Evolutionary conservation across 768 basidiomycete genomes (phyloP), one percentile per base, ranked within the genome.

Genomic region (Gautieria morchelliformis): DNA sequence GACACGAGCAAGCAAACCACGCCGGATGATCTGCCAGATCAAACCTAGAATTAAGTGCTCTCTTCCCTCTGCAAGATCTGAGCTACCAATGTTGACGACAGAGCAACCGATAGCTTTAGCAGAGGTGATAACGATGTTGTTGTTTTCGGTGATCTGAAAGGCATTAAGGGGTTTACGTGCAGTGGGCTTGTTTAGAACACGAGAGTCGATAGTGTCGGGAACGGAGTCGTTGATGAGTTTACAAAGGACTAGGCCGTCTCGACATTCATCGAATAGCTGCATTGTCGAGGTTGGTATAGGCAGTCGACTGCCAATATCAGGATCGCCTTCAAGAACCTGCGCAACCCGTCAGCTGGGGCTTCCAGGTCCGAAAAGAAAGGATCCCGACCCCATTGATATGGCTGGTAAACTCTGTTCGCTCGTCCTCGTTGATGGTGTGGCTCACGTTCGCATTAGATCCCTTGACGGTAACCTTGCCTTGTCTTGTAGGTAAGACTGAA

Each of bases 211-310:
- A 6, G 96, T 99, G 71, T 98, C 95, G 11, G 96, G 95, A 4
- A 99, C 96, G 45, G 96, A 95, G 74, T 99, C 95, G 71, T 99
- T 95, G 79, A 98, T 93, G 62, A 98, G 85, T 78, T 97, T 98
- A 72, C 89, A 96, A 32, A 99, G 87, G 64, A 99, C 84, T 67
- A 99, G 76, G 61, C 95, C 96, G 66, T 99, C 95, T 66, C 87
- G 82, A 71, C 87, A 89, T 70, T 98, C 96, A 67, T 98, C 96
- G 66, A 98, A 98, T 61, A 99, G 79, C 64, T 99, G 96, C 94
- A 98, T 96, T 19, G 93, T 97, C 56, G 91, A 80, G 8, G 93
- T 94, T 0, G 93, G 94, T 61, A 98, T 95, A 5, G 94, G 95
- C 62, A 91, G 80, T 44, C 93, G 81, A 58, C 75, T 71, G 19